Base-by-base conservation (phyloP, 768 basidiomycete species). In the Boletus edulis region DNA sequence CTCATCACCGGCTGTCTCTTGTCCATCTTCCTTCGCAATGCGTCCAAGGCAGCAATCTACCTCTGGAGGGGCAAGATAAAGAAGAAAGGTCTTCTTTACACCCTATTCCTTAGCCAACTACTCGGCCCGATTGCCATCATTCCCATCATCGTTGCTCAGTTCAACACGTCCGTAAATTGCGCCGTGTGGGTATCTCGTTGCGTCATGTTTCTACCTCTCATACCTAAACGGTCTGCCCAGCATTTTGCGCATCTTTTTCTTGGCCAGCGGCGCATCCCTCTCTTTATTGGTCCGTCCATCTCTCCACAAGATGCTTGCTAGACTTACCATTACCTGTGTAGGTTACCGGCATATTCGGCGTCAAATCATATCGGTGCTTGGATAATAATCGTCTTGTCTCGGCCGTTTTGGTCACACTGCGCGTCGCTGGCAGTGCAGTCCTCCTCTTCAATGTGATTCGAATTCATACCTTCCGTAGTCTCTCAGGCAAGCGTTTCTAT, bases 321-420 rank as follows among this genome's bases (percentile, higher is more conserved):
- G 3, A 5, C 50, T 61, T 35, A 50, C 14, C 24, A 32, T 29
- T 35, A 37, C 22, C 9, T 27, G 12, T 31, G 54, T 35, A 86
- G 86, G 76, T 86, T 40, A 78, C 82, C 0, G 84, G 83, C 31
- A 81, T 86, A 31, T 72, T 85, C 34, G 86, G 86, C 14, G 72
- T 81, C 61, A 88, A 88, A 64, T 84, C 81, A 9, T 87, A 86
- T 60, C 79, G 78, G 61, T 87, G 84, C 61, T 69, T 86, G 57
- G 78, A 83, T 65, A 79, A 81, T 54, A 79, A 82, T n/a, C 75
- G 75, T n/a, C 58, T 82, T 51, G 77, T 88, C 49, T 72, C 81
- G 14, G 57, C 73, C 20, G 62, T 75, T 17, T 62, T 86, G 40
- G 62, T 62, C 4, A 45, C 77, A 15, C 73, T 84, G 20, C 78